Evolutionary conservation across 2,329 filamentous ascomycete species (phyloP).

Genomic region (Paraphoma chrysanthemicola): DNA sequence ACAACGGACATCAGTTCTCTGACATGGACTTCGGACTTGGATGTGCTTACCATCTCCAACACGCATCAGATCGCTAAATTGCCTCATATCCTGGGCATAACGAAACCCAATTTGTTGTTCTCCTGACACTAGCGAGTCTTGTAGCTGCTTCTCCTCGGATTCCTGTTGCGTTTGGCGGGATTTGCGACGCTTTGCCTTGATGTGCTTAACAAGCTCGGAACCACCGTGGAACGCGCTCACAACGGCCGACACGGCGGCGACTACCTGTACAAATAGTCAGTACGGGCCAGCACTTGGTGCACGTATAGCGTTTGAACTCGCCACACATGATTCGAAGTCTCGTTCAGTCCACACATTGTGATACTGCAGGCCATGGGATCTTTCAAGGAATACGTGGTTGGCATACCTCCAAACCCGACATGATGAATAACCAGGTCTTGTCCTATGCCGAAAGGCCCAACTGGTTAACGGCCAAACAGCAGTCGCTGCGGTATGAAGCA

Average conservation of each 20-base stretch:
- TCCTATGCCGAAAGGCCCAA: neutral
- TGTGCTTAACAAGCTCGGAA: conserved; percentile 45
- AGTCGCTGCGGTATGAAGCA: too few species aligned
- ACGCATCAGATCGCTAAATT: conserved; percentile 45
- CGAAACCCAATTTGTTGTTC: conserved; percentile 43
- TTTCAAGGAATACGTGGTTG: neutral
- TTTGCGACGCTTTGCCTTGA: conserved; percentile 45
- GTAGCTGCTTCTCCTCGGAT: conserved; percentile 47
- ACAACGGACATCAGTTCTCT: conserved; percentile 3
- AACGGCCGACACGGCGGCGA: conserved; percentile 52
- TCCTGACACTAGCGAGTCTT: conserved; percentile 47
- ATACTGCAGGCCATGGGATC: neutral
- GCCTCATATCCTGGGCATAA: conserved; percentile 42
- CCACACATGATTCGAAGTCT: too few species aligned
- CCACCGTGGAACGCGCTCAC: conserved; percentile 52
- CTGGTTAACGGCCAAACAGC: neutral
- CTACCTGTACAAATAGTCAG: conserved; percentile 13
- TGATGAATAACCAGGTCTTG: neutral
- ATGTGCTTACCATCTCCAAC: conserved; percentile 48
- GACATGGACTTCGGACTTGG: conserved; percentile 16
- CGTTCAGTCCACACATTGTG: too few species aligned
- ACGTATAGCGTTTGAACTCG: too few species aligned
- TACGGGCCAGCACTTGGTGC: neutral
- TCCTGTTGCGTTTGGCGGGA: conserved; percentile 31
- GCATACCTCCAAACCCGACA: conserved; percentile 25